These are phyloP conservation scores for Diplocarpon mali DNA, from an alignment of 2,329 filamentous ascomycete species.

Conservation along the genomic window DNA sequence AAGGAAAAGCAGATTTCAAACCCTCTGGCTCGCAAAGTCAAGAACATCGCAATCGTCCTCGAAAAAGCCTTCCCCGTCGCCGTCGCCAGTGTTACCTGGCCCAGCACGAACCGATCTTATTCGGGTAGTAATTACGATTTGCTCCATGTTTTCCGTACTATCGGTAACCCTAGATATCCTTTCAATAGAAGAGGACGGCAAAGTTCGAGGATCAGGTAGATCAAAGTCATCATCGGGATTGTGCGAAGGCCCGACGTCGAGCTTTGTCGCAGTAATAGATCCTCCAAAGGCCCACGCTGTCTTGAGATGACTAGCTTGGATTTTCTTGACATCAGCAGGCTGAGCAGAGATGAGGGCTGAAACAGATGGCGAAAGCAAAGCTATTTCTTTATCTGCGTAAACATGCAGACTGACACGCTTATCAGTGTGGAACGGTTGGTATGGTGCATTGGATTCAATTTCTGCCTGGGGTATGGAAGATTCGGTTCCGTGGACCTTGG, in stretches of 20 bases:
- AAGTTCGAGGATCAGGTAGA: conserved; percentile 41
- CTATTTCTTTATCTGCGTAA: conserved; percentile 31
- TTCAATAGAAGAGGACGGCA: conserved; percentile 55
- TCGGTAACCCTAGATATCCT: conserved; percentile 44
- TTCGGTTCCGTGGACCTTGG: conserved; percentile 34
- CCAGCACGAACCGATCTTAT: conserved; percentile 43
- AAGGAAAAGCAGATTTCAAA: conserved; percentile 29
- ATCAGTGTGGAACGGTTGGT: conserved; percentile 93
- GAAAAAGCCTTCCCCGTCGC: conserved; percentile 70
- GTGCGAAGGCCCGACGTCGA: conserved; percentile 40
- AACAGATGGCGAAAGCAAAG: conserved; percentile 14
- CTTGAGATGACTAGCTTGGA: conserved; percentile 5
- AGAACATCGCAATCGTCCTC: conserved; percentile 88
- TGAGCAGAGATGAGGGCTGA: conserved; percentile 18
- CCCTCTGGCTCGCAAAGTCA: conserved; percentile 68
- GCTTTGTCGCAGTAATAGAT: conserved; percentile 36
- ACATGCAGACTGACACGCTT: conserved; percentile 69
- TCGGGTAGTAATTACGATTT: conserved; percentile 74
- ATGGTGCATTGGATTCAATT: conserved; percentile 91
- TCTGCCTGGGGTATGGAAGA: conserved; percentile 66
- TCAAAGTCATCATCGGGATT: conserved; percentile 42
- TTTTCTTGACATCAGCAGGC: conserved; percentile 4
- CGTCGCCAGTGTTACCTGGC: conserved; percentile 32
- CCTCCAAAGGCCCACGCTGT: conserved; percentile 51
- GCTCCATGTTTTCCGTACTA: conserved; percentile 45